These are phyloP conservation scores for Astrothelium subdiscretum DNA, from an alignment of 495 filamentous ascomycete species.

Conservation along the genomic window DNA sequence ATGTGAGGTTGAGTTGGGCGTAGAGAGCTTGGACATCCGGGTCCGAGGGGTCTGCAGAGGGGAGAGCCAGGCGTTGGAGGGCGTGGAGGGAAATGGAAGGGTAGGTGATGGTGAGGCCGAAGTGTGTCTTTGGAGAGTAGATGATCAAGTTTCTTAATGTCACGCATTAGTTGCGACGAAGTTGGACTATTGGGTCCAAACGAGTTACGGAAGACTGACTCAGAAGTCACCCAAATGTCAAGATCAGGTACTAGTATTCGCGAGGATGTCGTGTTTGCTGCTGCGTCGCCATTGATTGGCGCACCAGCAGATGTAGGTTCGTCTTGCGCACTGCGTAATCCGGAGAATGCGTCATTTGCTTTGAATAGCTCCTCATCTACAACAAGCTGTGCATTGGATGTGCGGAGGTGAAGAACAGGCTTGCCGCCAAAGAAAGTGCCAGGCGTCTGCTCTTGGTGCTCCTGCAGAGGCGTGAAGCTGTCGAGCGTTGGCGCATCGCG, in stretches of 20 bases:
- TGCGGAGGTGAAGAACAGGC: conserved; percentile 69
- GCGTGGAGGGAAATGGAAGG: conserved; percentile 82
- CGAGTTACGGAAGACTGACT: conserved; percentile 39
- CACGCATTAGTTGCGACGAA: conserved; percentile 9
- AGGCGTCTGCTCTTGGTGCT: conserved; percentile 78
- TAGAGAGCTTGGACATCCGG: conserved; percentile 53
- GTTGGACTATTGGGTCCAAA: background rate
- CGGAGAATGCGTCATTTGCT: conserved; percentile 23
- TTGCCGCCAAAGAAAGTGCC: conserved; percentile 67
- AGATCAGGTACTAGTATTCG: conserved; percentile 40
- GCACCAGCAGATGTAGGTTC: background rate
- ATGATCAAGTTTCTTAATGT: conserved; percentile 56
- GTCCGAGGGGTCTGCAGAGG: conserved; percentile 22
- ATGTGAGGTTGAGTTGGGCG: conserved; percentile 60
- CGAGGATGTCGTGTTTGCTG: conserved; percentile 30
- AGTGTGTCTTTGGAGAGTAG: conserved; percentile 47
- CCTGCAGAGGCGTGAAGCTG: conserved; percentile 59
- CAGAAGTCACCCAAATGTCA: conserved; percentile 67
- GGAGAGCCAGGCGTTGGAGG: conserved; percentile 50
- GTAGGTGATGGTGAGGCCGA: conserved; percentile 74
- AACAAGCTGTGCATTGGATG: conserved; percentile 46
- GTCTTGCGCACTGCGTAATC: background rate
- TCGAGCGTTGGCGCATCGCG: conserved; percentile 35
- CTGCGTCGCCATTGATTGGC: conserved; percentile 11
- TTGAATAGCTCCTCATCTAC: conserved; percentile 31